A percentile compares a stretch with the other conserved stretches of the same genome.
Evolutionary conservation across 805 yeast species (phyloP).

Genomic region (Cyberlindnera amylophila): DNA sequence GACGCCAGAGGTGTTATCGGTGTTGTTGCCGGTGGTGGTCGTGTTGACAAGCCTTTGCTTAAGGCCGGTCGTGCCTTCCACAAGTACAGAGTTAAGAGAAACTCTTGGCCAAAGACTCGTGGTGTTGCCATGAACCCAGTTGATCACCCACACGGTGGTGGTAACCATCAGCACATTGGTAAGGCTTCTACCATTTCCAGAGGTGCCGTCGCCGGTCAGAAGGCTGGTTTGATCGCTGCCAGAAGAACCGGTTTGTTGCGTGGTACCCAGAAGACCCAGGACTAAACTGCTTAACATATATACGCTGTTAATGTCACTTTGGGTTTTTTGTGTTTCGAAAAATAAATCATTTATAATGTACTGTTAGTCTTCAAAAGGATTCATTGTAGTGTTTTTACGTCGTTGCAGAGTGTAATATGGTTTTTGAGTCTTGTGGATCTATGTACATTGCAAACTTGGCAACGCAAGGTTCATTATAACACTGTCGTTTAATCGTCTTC

Average conservation of each 20-base stretch:
- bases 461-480: not conserved
- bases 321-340: slow-evolving; percentile 26
- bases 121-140: slow-evolving; percentile 99
- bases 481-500: slow-evolving; percentile 4
- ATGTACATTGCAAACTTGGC: not conserved
- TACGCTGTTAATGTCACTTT: slow-evolving; percentile 21
- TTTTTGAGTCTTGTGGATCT: not conserved
- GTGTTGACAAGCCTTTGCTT: slow-evolving; percentile 98
- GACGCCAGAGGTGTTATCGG: slow-evolving; percentile 99
- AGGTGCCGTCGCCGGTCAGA: slow-evolving; percentile 99
- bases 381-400: slow-evolving; percentile 1
- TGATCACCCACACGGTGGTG: slow-evolving; percentile 99
- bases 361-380: slow-evolving; percentile 14
- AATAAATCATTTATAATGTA: slow-evolving; percentile 24
- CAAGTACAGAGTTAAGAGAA: slow-evolving; percentile 98
- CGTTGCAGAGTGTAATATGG: not conserved
- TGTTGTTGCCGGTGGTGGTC: slow-evolving; percentile 99
- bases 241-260: slow-evolving; percentile 99
- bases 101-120: slow-evolving; percentile 99
- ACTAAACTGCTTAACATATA: slow-evolving; percentile 40
- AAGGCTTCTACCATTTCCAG: slow-evolving; percentile 98
- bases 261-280: slow-evolving; percentile 96
- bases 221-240: slow-evolving; percentile 99
- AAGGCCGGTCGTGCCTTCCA: slow-evolving; percentile 99
- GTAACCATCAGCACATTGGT: slow-evolving; percentile 99